phyloP scores from a whole-genome alignment of 1,139 yeast species.

The Pichia sp. region DNA sequence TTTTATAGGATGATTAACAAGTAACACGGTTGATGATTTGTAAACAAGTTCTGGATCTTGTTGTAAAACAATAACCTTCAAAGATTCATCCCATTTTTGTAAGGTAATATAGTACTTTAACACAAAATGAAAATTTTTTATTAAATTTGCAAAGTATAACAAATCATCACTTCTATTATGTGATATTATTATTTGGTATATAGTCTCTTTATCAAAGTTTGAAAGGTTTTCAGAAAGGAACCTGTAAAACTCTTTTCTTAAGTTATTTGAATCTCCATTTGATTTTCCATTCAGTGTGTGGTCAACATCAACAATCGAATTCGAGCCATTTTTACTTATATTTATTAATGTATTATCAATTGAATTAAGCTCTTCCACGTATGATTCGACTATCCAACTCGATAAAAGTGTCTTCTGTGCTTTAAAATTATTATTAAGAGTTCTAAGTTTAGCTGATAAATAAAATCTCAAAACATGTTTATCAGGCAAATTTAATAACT shows the following conservation, averaged over 20 bases:
- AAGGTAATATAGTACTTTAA: constrained; percentile 60
- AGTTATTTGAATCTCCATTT: constrained; percentile 20
- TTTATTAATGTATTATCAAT: constrained; percentile 35
- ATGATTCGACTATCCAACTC: constrained; percentile 76
- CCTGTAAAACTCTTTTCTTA: constrained; percentile 36
- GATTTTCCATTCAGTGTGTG: constrained; percentile 15
- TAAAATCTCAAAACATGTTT: constrained; percentile 50
- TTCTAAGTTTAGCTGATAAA: constrained; percentile 45
- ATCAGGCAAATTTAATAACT: constrained; percentile 44
- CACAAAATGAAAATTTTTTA: constrained; percentile 65
- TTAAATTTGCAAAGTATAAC: constrained; percentile 59
- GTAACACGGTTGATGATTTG: constrained; percentile 57
- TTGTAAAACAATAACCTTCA: constrained; percentile 47
- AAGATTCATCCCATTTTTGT: constrained; percentile 70
- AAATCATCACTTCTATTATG: constrained; percentile 62
- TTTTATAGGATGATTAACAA: constrained; percentile 60
- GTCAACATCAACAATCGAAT: constrained; percentile 8
- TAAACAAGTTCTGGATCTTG: constrained; percentile 49
- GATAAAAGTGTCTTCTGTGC: constrained; percentile 62
- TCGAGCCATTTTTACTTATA: not conserved
- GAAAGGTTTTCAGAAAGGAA: constrained; percentile 49
- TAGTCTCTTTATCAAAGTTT: constrained; percentile 53
- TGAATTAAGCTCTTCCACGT: constrained; percentile 43
- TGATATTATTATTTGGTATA: constrained; percentile 64
- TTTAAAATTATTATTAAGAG: constrained; percentile 34